Conservation (phyloP, 129 eudicot genomes). For the Cynara cardunculus region DNA sequence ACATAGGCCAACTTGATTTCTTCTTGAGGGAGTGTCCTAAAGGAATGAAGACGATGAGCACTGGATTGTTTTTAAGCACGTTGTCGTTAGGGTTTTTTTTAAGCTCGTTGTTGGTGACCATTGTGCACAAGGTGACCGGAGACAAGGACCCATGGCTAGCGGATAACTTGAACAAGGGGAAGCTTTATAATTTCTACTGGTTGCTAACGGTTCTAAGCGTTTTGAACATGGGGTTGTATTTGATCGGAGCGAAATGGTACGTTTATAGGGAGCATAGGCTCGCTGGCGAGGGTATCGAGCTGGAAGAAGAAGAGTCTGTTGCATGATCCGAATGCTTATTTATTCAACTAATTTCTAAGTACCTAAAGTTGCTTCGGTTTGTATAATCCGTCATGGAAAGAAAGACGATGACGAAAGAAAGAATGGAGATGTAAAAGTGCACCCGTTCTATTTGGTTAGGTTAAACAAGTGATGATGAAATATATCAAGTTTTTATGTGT, state of each 20-base stretch:
- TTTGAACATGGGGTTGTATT: constrained; percentile 42
- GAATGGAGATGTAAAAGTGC: constrained; percentile 1
- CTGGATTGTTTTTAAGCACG: constrained; percentile 69
- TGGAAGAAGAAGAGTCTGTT: constrained; percentile 40
- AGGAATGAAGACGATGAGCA: constrained; percentile 93
- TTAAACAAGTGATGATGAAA: not conserved
- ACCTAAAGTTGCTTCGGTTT: not conserved
- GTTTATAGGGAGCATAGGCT: constrained; percentile 80
- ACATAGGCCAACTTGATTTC: constrained; percentile 83
- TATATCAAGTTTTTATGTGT: constrained; percentile 3
- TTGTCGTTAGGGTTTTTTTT: constrained; percentile 69
- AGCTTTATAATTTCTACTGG: constrained; percentile 81
- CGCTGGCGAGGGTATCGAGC: constrained; percentile 54
- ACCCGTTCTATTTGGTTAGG: constrained; percentile 20
- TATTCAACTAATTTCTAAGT: not conserved
- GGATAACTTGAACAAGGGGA: constrained; percentile 67
- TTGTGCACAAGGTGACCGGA: constrained; percentile 68
- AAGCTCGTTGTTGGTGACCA: constrained; percentile 67
- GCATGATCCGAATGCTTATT: not conserved
- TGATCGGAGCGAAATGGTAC: constrained; percentile 59
- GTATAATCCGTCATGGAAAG: not conserved
- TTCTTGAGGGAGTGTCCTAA: constrained; percentile 80
- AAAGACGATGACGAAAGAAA: not conserved
- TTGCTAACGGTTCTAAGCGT: constrained; percentile 52
- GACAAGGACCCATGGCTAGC: constrained; percentile 61